Evolutionary conservation across 2,329 filamentous ascomycete genomes (phyloP).

Genomic region (Epichloe gansuensis): DNA sequence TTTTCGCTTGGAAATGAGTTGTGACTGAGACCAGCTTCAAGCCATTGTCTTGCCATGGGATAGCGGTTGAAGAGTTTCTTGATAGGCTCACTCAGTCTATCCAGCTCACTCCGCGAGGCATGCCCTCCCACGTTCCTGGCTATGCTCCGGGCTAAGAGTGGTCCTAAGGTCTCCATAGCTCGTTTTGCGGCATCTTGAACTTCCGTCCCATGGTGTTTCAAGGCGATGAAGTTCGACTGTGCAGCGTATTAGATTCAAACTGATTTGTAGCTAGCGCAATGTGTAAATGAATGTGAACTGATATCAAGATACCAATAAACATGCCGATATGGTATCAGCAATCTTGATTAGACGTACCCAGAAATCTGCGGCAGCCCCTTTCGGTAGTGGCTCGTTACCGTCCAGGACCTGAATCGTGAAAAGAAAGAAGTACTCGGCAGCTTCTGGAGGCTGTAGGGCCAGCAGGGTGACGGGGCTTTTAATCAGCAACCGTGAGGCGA

Average conservation of each 20-base stretch:
- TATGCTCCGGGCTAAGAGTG: constrained; percentile 45
- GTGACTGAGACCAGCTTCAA: constrained; percentile 46
- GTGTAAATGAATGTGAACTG: neutral
- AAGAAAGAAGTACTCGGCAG: constrained; percentile 54
- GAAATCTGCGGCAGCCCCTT: constrained; percentile 60
- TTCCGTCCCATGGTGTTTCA: constrained; percentile 30
- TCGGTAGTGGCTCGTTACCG: constrained; percentile 62
- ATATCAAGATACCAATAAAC: neutral
- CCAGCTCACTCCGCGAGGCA: constrained; percentile 59
- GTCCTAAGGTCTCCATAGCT: constrained; percentile 48
- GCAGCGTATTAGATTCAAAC: neutral
- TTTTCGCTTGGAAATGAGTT: constrained; percentile 47
- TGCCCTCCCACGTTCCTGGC: constrained; percentile 56
- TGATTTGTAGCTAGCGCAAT: neutral
- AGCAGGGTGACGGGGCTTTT: constrained; percentile 52
- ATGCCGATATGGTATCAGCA: neutral
- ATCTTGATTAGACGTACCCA: constrained; percentile 45
- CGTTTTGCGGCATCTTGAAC: constrained; percentile 32
- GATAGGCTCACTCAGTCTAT: constrained; percentile 57
- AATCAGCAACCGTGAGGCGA: constrained; percentile 51
- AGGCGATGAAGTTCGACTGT: constrained; percentile 40
- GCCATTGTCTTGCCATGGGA: constrained; percentile 45
- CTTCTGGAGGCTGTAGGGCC: constrained; percentile 38
- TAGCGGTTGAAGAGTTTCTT: constrained; percentile 53
- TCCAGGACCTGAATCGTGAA: constrained; percentile 61